Conservation (phyloP, 148 eudicot genomes). For the Selenicereus undatus region DNA sequence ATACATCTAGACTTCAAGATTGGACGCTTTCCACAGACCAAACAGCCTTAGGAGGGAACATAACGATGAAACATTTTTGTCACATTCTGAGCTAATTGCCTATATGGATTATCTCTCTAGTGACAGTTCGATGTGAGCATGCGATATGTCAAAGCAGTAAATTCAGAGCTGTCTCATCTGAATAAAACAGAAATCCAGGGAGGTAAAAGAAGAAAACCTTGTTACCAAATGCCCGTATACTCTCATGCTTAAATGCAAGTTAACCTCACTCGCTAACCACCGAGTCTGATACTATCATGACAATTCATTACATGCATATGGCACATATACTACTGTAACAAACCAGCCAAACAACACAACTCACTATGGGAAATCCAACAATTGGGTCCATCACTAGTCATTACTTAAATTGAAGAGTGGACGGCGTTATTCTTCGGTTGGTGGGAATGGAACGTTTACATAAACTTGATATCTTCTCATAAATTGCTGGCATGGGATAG, state of each 20-base stretch:
- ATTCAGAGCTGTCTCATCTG: not conserved
- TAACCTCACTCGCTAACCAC: not conserved
- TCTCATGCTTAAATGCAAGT: not conserved
- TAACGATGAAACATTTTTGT: not conserved
- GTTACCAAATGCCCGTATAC: not conserved
- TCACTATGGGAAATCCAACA: too few species aligned
- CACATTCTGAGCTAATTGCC: not conserved
- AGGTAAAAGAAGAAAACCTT: too few species aligned
- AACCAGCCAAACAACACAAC: too few species aligned
- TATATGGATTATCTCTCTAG: not conserved
- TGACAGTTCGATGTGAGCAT: not conserved
- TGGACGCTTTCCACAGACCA: not conserved
- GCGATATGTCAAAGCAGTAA: not conserved
- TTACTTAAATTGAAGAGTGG: too few species aligned
- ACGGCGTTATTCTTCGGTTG: too few species aligned
- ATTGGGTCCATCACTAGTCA: too few species aligned
- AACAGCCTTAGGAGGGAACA: not conserved
- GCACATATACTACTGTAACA: not conserved
- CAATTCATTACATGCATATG: not conserved
- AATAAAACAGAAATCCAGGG: too few species aligned
- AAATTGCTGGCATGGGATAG: too few species aligned
- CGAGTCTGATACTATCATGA: not conserved
- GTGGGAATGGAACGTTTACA: too few species aligned
- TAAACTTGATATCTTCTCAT: too few species aligned
- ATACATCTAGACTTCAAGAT: slow-evolving; percentile 1